Percentiles rank a stretch among this genome's conserved stretches.
phyloP scores from a whole-genome alignment of 768 basidiomycete species.

The Crucibulum laeve region DNA sequence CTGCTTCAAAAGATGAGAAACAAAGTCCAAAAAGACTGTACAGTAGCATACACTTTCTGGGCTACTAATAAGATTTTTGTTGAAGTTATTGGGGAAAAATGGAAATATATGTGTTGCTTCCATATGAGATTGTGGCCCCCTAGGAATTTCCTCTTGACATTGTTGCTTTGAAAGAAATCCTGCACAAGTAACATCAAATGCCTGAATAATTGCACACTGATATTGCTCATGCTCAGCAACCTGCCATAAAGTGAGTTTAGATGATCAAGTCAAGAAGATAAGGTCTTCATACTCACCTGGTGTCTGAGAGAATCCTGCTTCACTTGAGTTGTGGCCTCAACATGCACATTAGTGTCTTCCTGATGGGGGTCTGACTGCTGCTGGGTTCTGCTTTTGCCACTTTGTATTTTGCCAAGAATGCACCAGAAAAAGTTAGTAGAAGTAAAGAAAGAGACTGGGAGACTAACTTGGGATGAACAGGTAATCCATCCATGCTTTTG shows the following conservation, averaged over 20 bases:
- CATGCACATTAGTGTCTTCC: not conserved
- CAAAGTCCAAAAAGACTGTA: not conserved
- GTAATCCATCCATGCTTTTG: conserved; percentile 14
- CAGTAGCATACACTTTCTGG: conserved; percentile 4
- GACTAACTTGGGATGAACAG: conserved; percentile 13
- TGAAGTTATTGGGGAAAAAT: conserved; percentile 9
- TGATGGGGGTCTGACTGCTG: not conserved
- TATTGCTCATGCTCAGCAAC: conserved; percentile 11
- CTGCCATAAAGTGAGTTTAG: conserved; percentile 3
- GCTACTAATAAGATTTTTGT: conserved; percentile 2
- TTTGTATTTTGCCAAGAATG: not conserved
- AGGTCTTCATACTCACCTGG: not conserved
- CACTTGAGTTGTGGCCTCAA: not conserved
- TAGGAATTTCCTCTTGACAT: conserved; percentile 6
- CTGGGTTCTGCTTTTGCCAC: not conserved
- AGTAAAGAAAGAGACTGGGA: not conserved
- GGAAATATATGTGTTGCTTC: conserved; percentile 12
- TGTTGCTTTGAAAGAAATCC: not conserved
- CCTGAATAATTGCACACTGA: conserved; percentile 11
- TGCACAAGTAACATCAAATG: conserved; percentile 6
- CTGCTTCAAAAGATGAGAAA: conserved; percentile 6
- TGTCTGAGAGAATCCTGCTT: not conserved
- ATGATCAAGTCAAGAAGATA: not conserved
- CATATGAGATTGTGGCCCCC: conserved; percentile 1
- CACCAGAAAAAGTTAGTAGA: not conserved